Evolutionary conservation across 805 yeast species (phyloP).

Genomic region (Cyberlindnera mississippiensis): DNA sequence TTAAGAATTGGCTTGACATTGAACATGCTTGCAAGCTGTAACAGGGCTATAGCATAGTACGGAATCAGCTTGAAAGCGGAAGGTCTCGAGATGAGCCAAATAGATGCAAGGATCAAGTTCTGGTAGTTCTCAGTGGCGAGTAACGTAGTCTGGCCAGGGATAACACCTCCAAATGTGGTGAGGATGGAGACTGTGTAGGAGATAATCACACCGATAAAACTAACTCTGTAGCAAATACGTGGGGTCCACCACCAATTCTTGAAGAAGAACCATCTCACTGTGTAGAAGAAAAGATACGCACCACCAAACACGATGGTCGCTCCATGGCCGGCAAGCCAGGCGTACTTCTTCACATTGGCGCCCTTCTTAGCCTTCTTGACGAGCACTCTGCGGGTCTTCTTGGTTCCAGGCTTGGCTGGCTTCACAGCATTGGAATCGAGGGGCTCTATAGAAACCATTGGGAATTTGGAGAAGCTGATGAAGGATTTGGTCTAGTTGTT

Average conservation of each 20-base stretch:
- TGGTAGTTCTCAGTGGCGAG: slow-evolving; percentile 77
- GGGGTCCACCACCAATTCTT: slow-evolving; percentile 39
- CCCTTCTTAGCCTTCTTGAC: slow-evolving; percentile 33
- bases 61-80: slow-evolving; percentile 66
- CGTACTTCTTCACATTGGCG: slow-evolving; percentile 40
- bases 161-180: slow-evolving; percentile 55
- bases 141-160: slow-evolving; percentile 61
- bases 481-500: not conserved
- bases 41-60: slow-evolving; percentile 47
- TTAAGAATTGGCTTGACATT: slow-evolving; percentile 39
- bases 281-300: slow-evolving; percentile 32
- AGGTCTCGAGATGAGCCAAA: slow-evolving; percentile 63
- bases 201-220: slow-evolving; percentile 51
- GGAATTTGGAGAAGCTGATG: not conserved
- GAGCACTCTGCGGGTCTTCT: slow-evolving; percentile 31
- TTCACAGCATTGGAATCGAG: slow-evolving; percentile 15
- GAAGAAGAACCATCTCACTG: slow-evolving; percentile 23
- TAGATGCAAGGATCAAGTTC: slow-evolving; percentile 46
- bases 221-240: slow-evolving; percentile 47
- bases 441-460: slow-evolving; percentile 6
- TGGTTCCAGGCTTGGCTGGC: slow-evolving; percentile 17
- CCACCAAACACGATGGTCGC: slow-evolving; percentile 43
- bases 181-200: slow-evolving; percentile 51
- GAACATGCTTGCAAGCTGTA: slow-evolving; percentile 47
- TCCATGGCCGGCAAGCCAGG: slow-evolving; percentile 58